phyloP scores from a whole-genome alignment of 2,329 filamentous ascomycete genomes.

The Hypoxylon sp. region DNA sequence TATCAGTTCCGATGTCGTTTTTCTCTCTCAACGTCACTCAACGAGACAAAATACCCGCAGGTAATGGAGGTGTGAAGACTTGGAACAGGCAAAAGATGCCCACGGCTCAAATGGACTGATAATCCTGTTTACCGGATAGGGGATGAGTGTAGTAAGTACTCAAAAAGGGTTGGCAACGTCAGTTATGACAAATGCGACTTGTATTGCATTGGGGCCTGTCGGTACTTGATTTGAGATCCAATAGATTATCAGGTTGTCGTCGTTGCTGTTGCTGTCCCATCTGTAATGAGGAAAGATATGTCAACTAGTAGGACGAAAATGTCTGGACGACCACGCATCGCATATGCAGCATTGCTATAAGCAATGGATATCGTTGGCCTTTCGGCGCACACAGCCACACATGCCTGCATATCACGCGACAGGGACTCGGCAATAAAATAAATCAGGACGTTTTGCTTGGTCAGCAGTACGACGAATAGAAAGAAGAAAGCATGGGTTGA shows the following conservation, averaged over 20 bases:
- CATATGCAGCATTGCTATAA: constrained; percentile 42
- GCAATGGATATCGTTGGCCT: constrained; percentile 40
- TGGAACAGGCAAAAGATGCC: constrained; percentile 43
- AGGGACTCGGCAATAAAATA: constrained; percentile 43
- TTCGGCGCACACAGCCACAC: constrained; percentile 40
- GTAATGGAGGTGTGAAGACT: constrained; percentile 33
- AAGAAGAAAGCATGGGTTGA: background rate
- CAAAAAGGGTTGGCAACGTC: constrained; percentile 30
- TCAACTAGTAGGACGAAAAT: constrained; percentile 32
- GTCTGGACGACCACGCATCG: constrained; percentile 43
- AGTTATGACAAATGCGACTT: constrained; percentile 44
- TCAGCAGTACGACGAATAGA: constrained; percentile 23
- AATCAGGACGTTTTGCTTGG: constrained; percentile 33
- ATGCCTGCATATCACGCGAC: constrained; percentile 45
- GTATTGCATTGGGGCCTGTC: constrained; percentile 42
- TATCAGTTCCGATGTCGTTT: constrained; percentile 25
- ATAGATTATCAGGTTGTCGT: constrained; percentile 29
- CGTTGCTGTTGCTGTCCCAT: constrained; percentile 29
- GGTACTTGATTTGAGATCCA: constrained; percentile 42
- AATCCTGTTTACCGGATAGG: constrained; percentile 41
- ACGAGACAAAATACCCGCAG: constrained; percentile 40
- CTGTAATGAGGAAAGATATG: constrained; percentile 40
- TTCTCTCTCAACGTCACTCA: constrained; percentile 26
- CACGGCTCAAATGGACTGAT: constrained; percentile 41
- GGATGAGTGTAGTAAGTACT: constrained; percentile 36